Conservation (phyloP, 306 rosid genomes). For the Corylus americana region DNA sequence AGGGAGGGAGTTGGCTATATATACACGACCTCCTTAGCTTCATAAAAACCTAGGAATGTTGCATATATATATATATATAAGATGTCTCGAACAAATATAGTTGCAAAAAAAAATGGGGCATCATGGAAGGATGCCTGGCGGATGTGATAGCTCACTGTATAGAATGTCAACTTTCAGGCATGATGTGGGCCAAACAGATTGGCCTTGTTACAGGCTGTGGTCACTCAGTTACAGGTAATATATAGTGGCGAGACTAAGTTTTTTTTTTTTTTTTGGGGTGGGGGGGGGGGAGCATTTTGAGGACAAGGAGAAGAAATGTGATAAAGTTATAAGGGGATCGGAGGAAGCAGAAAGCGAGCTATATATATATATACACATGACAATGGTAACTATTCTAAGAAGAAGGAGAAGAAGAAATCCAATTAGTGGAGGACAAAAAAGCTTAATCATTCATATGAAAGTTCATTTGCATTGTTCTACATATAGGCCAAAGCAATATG, state of each 20-base stretch:
- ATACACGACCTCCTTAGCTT: not conserved
- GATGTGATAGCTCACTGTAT: not conserved
- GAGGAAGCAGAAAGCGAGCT: not conserved
- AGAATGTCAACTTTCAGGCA: slow-evolving; percentile 9
- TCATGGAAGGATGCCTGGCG: not conserved
- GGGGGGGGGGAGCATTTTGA: too few relatives aligned
- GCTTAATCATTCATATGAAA: not conserved
- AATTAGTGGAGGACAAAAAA: not conserved
- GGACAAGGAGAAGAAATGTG: not conserved
- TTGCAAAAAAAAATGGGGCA: not conserved
- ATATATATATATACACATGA: not conserved
- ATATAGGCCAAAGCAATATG: not conserved
- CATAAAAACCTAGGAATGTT: slow-evolving; percentile 23
- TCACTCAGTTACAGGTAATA: slow-evolving; percentile 1
- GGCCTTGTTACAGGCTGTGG: slow-evolving; percentile 7
- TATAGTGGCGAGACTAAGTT: not conserved
- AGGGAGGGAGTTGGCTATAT: not conserved
- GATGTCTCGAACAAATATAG: not conserved
- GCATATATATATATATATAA: not conserved
- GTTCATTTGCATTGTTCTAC: not conserved
- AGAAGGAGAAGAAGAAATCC: not conserved
- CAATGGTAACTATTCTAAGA: not conserved
- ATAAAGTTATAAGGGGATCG: not conserved
- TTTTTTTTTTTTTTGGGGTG: not conserved
- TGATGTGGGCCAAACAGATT: slow-evolving; percentile 5